Evolutionary conservation across 345 rosid genomes (phyloP), one percentile per base, ranked within the genome.

Genomic region (Physaria fendleri): DNA sequence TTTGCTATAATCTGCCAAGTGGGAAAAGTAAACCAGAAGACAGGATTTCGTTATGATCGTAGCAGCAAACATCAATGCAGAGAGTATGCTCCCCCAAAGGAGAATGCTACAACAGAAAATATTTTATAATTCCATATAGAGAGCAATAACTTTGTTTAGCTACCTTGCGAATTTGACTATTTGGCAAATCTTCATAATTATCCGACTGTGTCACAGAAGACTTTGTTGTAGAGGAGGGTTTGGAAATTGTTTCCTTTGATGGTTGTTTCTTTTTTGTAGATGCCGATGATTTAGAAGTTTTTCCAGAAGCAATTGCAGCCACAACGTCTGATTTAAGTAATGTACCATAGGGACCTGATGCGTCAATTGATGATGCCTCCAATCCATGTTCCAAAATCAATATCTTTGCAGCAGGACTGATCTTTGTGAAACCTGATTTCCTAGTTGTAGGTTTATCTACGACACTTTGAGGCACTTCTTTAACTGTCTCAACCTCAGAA

Each of bases 101-200:
- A 56, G 51, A 51, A 34, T 25, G 17, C 33, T 52, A 45, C 25
- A 40, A 21, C 55, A 27, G 17, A 28, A 41, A 11, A 23, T 13
- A 52, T 34, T 30, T 68, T 8, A 22, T 45, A 33, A 34, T 24
- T 52, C 51, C 46, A 23, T 38, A 47, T 3, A 32, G 14, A 48
- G 54, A 18, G 59, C 34, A 41, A 4, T 33, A 32, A 40, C n/a
- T 38, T 14, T 37, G 39, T 40, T n/a, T 57, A 72, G 27, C 35
- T 76, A 91, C 98, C 98, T 92, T 92, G 69, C 96, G 98, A 71
- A 92, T 92, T 80, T 92, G 98, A 81, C 85, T 77, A 64, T 92
- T 88, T 54, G 98, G 91, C 11, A 84, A 64, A 75, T 92, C 96
- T 80, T 84, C 87, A 61, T 78, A 88, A 61, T 82, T 76, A 72